phyloP scores from a whole-genome alignment of 257 asterid genomes.

The Solanum chmielewskii region DNA sequence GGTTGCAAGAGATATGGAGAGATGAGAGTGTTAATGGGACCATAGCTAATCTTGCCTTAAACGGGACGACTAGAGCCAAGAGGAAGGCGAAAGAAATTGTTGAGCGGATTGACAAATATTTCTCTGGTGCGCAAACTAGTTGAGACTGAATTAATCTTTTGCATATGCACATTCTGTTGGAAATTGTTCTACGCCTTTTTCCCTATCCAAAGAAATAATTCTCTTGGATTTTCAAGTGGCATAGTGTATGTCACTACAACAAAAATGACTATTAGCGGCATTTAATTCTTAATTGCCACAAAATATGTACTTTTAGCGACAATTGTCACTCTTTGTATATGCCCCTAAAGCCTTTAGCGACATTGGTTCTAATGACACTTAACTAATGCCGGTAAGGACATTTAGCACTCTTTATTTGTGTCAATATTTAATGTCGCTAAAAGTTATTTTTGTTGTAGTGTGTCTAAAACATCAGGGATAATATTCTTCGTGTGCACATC shows the following conservation, averaged over 20 bases:
- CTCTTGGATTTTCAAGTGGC: neutral
- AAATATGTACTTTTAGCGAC: too few relatives aligned
- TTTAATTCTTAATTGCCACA: too few relatives aligned
- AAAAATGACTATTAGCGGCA: too few relatives aligned
- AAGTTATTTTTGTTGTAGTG: too few relatives aligned
- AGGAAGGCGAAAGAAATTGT: conserved; percentile 41
- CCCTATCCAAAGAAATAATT: neutral
- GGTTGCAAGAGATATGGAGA: conserved; percentile 13
- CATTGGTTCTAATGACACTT: too few relatives aligned
- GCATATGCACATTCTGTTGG: neutral
- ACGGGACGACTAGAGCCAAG: conserved; percentile 46
- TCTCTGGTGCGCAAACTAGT: conserved; percentile 9
- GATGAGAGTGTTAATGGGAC: conserved; percentile 16
- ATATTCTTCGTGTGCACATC: neutral
- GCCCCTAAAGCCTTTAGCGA: too few relatives aligned
- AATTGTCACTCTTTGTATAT: too few relatives aligned
- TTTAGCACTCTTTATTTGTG: too few relatives aligned
- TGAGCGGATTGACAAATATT: conserved; percentile 17
- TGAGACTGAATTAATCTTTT: neutral
- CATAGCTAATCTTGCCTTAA: conserved; percentile 15
- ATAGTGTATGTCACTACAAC: neutral
- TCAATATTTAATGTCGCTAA: too few relatives aligned
- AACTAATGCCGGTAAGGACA: too few relatives aligned
- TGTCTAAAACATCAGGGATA: neutral
- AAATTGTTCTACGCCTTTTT: neutral